These are phyloP conservation scores for Sisymbrium irio DNA, from an alignment of 345 rosid species.

Conservation along the genomic window DNA sequence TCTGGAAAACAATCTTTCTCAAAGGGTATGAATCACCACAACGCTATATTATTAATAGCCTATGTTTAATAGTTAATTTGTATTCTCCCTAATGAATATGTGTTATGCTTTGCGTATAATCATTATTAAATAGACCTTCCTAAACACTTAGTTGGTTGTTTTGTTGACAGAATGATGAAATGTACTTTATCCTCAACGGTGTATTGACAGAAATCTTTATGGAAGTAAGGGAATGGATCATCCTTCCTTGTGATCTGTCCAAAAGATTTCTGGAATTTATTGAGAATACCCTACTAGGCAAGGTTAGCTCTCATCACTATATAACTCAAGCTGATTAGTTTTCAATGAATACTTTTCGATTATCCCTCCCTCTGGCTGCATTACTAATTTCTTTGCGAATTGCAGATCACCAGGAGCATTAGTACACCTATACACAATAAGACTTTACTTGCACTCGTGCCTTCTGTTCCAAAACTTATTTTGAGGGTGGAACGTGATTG, in stretches of 20 bases:
- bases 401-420: conserved; percentile 47
- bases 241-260: conserved; percentile 44
- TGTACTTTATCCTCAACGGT: conserved; percentile 60
- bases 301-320: conserved; percentile 44
- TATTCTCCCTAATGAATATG: too few relatives aligned
- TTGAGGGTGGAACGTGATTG: conserved; percentile 42
- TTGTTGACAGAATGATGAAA: conserved; percentile 60
- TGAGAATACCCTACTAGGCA: conserved; percentile 61
- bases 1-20: conserved; percentile 41
- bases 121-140: not conserved
- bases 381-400: conserved; percentile 3
- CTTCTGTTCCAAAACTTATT: conserved; percentile 66
- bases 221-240: conserved; percentile 54
- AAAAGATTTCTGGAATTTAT: conserved; percentile 59
- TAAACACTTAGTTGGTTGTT: conserved; percentile 15
- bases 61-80: not conserved
- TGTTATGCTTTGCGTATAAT: too few relatives aligned
- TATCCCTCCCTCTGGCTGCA: not conserved
- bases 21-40: conserved; percentile 42
- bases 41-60: not conserved
- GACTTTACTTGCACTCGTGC: conserved; percentile 46
- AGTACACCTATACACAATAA: conserved; percentile 45
- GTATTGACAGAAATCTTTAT: conserved; percentile 61
- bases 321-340: not conserved
- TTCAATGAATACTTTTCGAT: not conserved